phyloP scores from a whole-genome alignment of 1,284 basidiomycete genomes.

The Ganoderma lingzhi region DNA sequence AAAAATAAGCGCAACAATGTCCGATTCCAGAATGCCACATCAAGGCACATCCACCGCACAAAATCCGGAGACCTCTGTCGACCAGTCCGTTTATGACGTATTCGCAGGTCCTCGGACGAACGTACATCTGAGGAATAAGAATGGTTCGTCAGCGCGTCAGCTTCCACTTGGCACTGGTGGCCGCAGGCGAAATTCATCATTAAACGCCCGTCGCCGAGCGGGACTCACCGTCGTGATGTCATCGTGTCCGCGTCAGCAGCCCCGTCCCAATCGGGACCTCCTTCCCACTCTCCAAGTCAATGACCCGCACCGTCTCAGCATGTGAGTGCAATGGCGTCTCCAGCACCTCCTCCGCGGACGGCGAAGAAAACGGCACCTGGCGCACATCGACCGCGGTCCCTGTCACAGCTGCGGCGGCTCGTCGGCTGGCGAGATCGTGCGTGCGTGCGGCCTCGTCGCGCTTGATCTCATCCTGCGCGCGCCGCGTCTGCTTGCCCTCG shows the following conservation, averaged over 20 bases:
- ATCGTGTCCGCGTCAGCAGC: background rate
- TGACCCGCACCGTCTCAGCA: background rate
- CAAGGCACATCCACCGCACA: background rate
- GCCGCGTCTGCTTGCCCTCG: constrained; percentile 64
- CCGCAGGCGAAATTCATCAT: background rate
- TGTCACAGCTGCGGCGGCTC: background rate
- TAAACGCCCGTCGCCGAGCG: too few species aligned
- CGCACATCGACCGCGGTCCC: constrained; percentile 1
- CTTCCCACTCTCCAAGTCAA: constrained; percentile 2
- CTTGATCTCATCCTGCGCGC: constrained; percentile 60
- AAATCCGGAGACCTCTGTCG: background rate
- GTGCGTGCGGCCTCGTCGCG: constrained; percentile 9
- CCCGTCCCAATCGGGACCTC: background rate
- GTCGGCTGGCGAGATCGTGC: background rate
- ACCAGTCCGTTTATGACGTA: background rate
- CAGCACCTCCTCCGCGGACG: background rate
- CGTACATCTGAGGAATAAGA: background rate
- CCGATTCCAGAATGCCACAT: background rate
- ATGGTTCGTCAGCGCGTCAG: background rate
- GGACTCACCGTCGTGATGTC: background rate
- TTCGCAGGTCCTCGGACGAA: background rate
- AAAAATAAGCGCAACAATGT: background rate
- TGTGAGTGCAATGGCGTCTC: background rate
- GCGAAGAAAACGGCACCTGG: constrained; percentile 2
- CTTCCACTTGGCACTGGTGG: background rate